phyloP scores from a whole-genome alignment of 2,329 filamentous ascomycete species.

The Paradendryphiella salina region DNA sequence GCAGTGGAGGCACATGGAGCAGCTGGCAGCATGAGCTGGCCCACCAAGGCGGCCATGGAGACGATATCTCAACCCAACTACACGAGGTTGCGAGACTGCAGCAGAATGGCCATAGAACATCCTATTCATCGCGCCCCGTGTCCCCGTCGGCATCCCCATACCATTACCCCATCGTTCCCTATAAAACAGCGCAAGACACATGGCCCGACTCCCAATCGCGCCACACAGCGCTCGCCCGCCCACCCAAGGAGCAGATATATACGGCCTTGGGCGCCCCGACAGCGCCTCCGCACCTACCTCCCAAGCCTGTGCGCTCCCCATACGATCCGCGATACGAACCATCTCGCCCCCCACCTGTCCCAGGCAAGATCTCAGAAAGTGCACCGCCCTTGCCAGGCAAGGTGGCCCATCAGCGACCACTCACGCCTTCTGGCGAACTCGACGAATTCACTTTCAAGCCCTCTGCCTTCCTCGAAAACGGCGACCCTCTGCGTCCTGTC shows the following conservation, averaged over 20 bases:
- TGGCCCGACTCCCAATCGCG: constrained; percentile 32
- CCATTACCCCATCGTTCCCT: constrained; percentile 52
- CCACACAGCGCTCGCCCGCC: constrained; percentile 46
- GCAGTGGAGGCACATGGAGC: constrained; percentile 58
- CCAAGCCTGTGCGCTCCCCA: constrained; percentile 31
- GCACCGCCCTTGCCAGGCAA: constrained; percentile 41
- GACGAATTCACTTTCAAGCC: constrained; percentile 79
- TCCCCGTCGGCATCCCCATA: constrained; percentile 43
- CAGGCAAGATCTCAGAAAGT: constrained; percentile 33
- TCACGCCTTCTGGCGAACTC: constrained; percentile 47
- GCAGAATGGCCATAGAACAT: constrained; percentile 28
- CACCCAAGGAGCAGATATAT: constrained; percentile 39
- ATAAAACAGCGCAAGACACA: constrained; percentile 43
- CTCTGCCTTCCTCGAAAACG: constrained; percentile 86
- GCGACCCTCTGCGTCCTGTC: constrained; percentile 80
- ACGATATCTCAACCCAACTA: constrained; percentile 58
- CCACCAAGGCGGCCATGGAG: constrained; percentile 39
- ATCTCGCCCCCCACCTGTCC: constrained; percentile 32
- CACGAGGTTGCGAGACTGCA: constrained; percentile 53
- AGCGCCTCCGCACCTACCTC: constrained; percentile 35
- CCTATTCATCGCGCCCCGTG: constrained; percentile 33
- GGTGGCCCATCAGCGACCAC: constrained; percentile 36
- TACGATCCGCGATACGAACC: constrained; percentile 16
- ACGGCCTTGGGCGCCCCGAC: constrained; percentile 28
- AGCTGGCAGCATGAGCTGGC: constrained; percentile 54